Conservation (phyloP, 768 basidiomycete species). For the Lactarius quietus region DNA sequence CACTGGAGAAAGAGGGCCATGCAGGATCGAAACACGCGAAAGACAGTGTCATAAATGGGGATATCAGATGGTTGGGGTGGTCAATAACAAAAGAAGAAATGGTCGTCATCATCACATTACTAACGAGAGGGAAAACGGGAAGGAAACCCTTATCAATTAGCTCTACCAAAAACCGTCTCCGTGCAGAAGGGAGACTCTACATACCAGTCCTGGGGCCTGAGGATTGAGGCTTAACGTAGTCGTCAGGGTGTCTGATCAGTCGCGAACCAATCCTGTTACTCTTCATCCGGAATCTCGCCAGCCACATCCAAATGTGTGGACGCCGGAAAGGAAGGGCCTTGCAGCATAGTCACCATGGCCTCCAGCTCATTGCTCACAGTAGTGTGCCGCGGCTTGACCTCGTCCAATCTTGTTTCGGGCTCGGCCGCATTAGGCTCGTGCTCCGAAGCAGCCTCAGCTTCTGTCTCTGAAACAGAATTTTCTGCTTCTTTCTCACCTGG, state of each 20-base stretch:
- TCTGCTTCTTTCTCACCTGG: slow-evolving; percentile 20
- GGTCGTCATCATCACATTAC: not conserved
- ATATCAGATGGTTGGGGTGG: slow-evolving; percentile 12
- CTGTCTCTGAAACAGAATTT: slow-evolving; percentile 6
- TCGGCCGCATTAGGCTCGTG: slow-evolving; percentile 19
- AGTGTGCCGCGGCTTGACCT: slow-evolving; percentile 25
- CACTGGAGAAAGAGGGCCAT: not conserved
- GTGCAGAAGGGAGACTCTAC: not conserved
- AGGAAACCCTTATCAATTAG: not conserved
- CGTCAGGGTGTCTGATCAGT: not conserved
- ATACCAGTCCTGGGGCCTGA: slow-evolving; percentile 7
- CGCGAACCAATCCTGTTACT: slow-evolving; percentile 29
- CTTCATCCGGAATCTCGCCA: slow-evolving; percentile 53
- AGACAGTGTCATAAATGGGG: slow-evolving; percentile 7
- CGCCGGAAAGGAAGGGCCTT: slow-evolving; percentile 36
- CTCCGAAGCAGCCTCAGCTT: slow-evolving; percentile 20
- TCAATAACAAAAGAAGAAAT: slow-evolving; percentile 5
- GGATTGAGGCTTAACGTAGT: not conserved
- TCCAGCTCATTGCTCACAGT: slow-evolving; percentile 46
- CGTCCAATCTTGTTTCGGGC: slow-evolving; percentile 27
- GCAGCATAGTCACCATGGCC: slow-evolving; percentile 64
- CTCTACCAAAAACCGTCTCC: not conserved
- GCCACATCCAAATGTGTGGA: slow-evolving; percentile 29
- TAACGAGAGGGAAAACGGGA: not conserved
- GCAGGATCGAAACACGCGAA: not conserved